Percentiles rank a stretch among this genome's conserved stretches.
These are phyloP conservation scores for Brachypodium distachyon DNA, from an alignment of 202 grass and related monocot genomes.

Conservation along the genomic window DNA sequence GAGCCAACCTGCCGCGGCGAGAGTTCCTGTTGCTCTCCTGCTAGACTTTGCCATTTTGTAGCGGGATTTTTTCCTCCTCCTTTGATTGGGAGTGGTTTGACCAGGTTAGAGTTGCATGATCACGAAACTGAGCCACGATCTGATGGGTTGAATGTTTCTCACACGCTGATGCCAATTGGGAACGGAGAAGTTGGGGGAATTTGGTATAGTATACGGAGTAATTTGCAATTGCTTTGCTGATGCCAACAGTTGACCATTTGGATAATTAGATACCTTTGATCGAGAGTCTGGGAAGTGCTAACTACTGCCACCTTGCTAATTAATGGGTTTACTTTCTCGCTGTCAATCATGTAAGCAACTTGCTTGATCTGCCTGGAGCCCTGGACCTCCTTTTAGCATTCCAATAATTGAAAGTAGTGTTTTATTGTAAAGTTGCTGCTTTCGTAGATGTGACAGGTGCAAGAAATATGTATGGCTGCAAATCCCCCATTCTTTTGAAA, in stretches of 20 bases:
- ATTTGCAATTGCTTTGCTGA: not conserved
- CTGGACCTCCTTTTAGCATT: not conserved
- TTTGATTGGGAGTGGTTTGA: not conserved
- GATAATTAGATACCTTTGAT: not conserved
- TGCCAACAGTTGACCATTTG: not conserved
- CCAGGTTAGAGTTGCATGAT: not conserved
- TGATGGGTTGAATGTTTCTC: not conserved
- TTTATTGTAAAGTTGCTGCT: constrained; percentile 5
- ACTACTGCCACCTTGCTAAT: not conserved
- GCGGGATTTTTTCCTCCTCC: not conserved
- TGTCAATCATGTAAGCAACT: constrained; percentile 10
- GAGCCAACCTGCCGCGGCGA: not conserved
- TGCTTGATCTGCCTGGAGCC: constrained; percentile 4
- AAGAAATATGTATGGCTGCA: not conserved
- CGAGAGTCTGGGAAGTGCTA: not conserved
- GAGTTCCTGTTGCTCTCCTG: not conserved
- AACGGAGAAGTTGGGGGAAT: not conserved
- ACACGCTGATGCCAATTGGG: not conserved
- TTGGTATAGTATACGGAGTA: not conserved
- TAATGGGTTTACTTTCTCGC: not conserved
- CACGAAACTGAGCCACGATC: not conserved
- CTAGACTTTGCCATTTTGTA: not conserved
- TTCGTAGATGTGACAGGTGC: not conserved
- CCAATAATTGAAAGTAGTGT: not conserved
- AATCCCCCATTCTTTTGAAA: not conserved